A percentile compares a stretch with the other conserved stretches of the same genome.
Conservation (phyloP, 1,284 basidiomycete species). For the Lignosus rhinocerotis region DNA sequence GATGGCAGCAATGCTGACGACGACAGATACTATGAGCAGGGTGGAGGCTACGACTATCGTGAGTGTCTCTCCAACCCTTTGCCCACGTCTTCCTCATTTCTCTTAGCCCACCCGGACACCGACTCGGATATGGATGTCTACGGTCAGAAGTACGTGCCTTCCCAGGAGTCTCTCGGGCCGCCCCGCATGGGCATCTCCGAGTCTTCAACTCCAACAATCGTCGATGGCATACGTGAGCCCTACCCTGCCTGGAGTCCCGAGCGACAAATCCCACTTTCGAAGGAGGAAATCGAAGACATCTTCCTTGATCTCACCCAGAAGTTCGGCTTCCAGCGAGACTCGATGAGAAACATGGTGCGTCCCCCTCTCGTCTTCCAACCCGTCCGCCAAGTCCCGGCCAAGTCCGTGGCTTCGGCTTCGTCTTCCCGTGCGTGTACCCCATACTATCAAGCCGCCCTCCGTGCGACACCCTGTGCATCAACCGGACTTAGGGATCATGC, state of each 20-base stretch:
- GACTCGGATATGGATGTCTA: conserved; percentile 78
- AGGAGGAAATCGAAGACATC: conserved; percentile 99
- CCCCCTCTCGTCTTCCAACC: neutral
- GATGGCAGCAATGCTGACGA: conserved; percentile 70
- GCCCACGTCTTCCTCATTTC: conserved; percentile 2
- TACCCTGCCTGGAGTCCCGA: conserved; percentile 95
- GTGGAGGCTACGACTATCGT: conserved; percentile 60
- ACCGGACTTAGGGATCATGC: neutral
- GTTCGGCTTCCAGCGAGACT: conserved; percentile 96
- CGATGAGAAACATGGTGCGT: conserved; percentile 87
- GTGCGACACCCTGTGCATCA: neutral
- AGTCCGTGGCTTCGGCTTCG: conserved; percentile 3
- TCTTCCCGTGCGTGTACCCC: neutral
- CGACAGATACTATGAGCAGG: conserved; percentile 63
- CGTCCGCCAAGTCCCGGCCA: neutral
- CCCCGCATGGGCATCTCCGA: conserved; percentile 62
- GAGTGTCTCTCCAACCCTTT: conserved; percentile 15
- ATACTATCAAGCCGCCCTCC: neutral
- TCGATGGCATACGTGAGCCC: conserved; percentile 69
- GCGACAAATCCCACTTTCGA: conserved; percentile 91
- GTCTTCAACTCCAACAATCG: conserved; percentile 61
- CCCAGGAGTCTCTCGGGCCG: conserved; percentile 68
- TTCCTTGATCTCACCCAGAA: conserved; percentile 98
- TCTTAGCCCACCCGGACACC: conserved; percentile 61
- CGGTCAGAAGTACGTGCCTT: conserved; percentile 65